phyloP scores from a whole-genome alignment of 2,329 filamentous ascomycete genomes.

The Colletotrichum musae region DNA sequence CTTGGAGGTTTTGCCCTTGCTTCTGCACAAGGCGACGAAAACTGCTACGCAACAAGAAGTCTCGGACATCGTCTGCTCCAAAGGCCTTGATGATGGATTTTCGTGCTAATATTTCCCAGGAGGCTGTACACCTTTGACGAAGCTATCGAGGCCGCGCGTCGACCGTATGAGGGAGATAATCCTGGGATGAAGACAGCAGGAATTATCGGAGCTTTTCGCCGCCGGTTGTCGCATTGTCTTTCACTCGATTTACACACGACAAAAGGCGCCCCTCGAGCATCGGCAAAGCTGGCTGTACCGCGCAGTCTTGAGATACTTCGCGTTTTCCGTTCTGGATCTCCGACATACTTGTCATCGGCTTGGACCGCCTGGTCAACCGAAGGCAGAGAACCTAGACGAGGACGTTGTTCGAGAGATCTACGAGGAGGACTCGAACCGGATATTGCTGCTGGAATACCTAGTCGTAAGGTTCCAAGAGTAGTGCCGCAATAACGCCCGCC shows the following conservation, averaged over 20 bases:
- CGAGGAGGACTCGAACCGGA: not conserved
- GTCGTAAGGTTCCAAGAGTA: not conserved
- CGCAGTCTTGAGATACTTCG: not conserved
- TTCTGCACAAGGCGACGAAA: not conserved
- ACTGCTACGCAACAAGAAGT: not conserved
- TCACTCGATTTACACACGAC: not conserved
- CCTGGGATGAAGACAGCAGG: not conserved
- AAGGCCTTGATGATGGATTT: not conserved
- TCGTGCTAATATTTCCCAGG: not conserved
- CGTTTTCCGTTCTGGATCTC: not conserved
- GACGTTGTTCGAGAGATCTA: not conserved
- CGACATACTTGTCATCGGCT: not conserved
- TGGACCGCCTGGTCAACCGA: not conserved
- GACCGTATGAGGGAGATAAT: not conserved
- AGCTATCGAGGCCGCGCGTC: not conserved
- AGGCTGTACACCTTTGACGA: constrained; percentile 1
- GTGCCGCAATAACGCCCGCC: not conserved
- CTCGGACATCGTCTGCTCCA: not conserved
- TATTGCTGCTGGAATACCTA: not conserved
- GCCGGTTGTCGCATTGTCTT: not conserved
- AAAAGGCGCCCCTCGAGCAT: fast-evolving
- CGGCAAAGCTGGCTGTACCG: not conserved
- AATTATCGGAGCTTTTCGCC: not conserved
- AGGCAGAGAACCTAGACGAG: not conserved
- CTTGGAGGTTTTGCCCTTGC: not conserved